Conservation (phyloP, 257 asterid genomes). For the Solanum lycopersicoides region DNA sequence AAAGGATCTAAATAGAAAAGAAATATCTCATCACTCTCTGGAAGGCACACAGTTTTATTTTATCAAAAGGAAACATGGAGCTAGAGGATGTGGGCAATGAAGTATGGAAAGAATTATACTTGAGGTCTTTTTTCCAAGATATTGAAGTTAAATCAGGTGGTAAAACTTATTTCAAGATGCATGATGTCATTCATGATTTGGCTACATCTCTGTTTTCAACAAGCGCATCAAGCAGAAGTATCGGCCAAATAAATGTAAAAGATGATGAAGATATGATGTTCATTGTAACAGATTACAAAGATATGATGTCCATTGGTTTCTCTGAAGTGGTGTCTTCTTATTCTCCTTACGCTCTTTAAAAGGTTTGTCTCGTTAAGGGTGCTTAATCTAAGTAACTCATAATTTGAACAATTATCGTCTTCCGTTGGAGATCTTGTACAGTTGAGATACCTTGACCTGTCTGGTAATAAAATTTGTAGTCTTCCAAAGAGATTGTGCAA, state of each 20-base stretch:
- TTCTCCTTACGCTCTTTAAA: not conserved
- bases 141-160: not conserved
- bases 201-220: not conserved
- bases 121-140: conserved; percentile 8
- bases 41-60: conserved; percentile 18
- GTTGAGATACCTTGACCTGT: conserved; percentile 3
- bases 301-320: not conserved
- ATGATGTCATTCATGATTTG: conserved; percentile 16
- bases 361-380: not conserved
- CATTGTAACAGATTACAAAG: not conserved
- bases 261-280: not conserved
- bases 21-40: conserved; percentile 2
- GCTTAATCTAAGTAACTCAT: no score
- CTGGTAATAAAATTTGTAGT: not conserved
- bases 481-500: not conserved
- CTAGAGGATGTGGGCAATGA: conserved; percentile 15
- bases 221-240: not conserved
- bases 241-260: not conserved
- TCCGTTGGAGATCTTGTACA: not conserved
- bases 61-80: not conserved
- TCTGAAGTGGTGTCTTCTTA: not conserved
- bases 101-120: conserved; percentile 11
- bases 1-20: not conserved
- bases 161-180: not conserved
- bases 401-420: not conserved